These are phyloP conservation scores for Westerdykella ornata DNA, from an alignment of 2,329 filamentous ascomycete species.

Conservation along the genomic window DNA sequence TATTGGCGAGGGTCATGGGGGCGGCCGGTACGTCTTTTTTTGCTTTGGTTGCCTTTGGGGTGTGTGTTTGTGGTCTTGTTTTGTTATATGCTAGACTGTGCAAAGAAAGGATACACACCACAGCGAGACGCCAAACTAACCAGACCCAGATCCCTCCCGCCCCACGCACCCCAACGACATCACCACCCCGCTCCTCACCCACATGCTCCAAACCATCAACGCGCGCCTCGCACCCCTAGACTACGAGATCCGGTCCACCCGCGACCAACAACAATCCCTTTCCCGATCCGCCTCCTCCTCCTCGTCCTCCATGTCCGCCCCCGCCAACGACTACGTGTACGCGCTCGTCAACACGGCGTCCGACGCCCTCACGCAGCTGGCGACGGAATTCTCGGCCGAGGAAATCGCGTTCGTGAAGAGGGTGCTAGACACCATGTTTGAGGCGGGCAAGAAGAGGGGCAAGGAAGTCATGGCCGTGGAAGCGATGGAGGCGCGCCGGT, in stretches of 20 bases:
- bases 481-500: slow-evolving; percentile 68
- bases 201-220: slow-evolving; percentile 65
- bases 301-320: no score
- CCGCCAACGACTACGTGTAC: slow-evolving; percentile 57
- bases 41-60: no score
- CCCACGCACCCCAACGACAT: slow-evolving; percentile 56
- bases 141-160: slow-evolving; percentile 33
- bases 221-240: slow-evolving; percentile 71
- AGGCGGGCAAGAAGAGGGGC: slow-evolving; percentile 71
- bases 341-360: slow-evolving; percentile 83
- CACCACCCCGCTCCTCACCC: slow-evolving; percentile 59
- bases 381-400: slow-evolving; percentile 71
- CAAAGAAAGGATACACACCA: no score
- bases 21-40: no score
- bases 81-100: no score
- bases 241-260: slow-evolving; percentile 71
- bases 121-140: slow-evolving; percentile 6
- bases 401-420: slow-evolving; percentile 88
- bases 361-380: slow-evolving; percentile 78
- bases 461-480: slow-evolving; percentile 79
- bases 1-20: slow-evolving; percentile 13
- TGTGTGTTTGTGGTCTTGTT: no score
- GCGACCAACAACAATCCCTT: slow-evolving; percentile 54
- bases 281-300: no score
- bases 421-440: slow-evolving; percentile 85